Conservation (phyloP, 352 stramenopile species). For the Phytophthora brassicae region DNA sequence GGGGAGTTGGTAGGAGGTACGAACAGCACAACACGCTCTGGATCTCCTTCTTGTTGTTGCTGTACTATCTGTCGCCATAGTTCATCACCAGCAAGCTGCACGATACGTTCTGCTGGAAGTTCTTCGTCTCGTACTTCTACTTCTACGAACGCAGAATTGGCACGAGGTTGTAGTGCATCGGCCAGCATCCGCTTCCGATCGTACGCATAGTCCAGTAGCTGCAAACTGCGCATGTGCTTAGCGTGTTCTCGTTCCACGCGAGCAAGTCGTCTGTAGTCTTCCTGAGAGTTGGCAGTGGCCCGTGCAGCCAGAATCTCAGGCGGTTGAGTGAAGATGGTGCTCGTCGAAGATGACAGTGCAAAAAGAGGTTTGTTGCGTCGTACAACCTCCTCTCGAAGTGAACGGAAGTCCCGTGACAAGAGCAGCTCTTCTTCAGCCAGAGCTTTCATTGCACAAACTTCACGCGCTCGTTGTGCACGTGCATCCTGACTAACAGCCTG, state of each 20-base stretch:
- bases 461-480: conserved; percentile 31
- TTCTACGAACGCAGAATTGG: conserved; percentile 55
- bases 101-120: conserved; percentile 31
- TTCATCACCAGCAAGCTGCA: conserved; percentile 43
- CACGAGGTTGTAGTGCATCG: conserved; percentile 47
- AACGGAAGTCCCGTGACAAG: conserved; percentile 42
- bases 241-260: conserved; percentile 59
- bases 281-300: conserved; percentile 48
- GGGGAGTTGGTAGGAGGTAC: conserved; percentile 64
- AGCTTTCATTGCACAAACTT: conserved; percentile 62
- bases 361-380: conserved; percentile 54
- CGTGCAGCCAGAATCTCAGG: conserved; percentile 67
- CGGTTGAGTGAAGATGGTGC: conserved; percentile 65
- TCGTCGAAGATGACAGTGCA: conserved; percentile 61
- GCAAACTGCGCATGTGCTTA: conserved; percentile 69
- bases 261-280: conserved; percentile 43
- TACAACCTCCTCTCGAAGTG: conserved; percentile 49
- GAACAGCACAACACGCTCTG: conserved; percentile 42
- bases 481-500: conserved; percentile 48
- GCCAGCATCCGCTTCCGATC: conserved; percentile 57
- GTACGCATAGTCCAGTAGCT: conserved; percentile 74
- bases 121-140: conserved; percentile 38
- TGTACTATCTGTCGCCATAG: conserved; percentile 54
- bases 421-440: conserved; percentile 54
- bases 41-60: conserved; percentile 32